Evolutionary conservation across 2,329 filamentous ascomycete genomes (phyloP), one percentile per base, ranked within the genome.

Genomic region (Colletotrichum filicis): DNA sequence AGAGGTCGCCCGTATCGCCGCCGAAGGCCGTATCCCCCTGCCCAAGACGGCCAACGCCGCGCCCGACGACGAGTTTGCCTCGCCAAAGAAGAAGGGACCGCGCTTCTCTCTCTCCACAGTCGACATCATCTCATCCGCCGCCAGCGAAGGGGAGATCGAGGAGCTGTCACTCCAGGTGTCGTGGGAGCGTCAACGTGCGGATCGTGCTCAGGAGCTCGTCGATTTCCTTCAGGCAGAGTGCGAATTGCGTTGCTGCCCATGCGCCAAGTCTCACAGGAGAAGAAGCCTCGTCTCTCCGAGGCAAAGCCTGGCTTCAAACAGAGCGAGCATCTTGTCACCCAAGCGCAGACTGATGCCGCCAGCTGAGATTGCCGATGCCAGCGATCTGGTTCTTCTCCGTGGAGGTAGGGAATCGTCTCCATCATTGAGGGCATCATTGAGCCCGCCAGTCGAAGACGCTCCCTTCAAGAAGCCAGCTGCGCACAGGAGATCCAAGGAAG

Each of bases 161-260:
- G 88, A 91, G 76, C 82, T 91, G 53, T 84, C 83, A 1, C 83
- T 83, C 6, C 82, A 89, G 66, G 85, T 88, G 78, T 83, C 87
- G 69, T 91, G 89, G 87, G 89, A 90, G 81, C 84, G 89, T 83
- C 88, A 90, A 78, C 87, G 92, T 67, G 92, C 93, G 11, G 88
- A 93, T 74, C 89, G 92, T 8, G 92, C 93, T 0, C 87, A 92
- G 75, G 93, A 95, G 73, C 90, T 93, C 78, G 87, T 95, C 60
- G 92, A 95, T 37, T 95, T 94, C 81, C 85, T 95, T 79, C 90
- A 94, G 78, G 88, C 93, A 67, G 93, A 96, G 80, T 95, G 92
- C 80, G 87, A 90, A 62, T 88, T 95, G 75, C 87, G 88, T 59
- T 91, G 89, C 81, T 94, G 93, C 83, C 85, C 88, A 1, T 92